Base-by-base conservation (phyloP, 169 alveolate genomes). In the Cryptosporidium xiaoi region DNA sequence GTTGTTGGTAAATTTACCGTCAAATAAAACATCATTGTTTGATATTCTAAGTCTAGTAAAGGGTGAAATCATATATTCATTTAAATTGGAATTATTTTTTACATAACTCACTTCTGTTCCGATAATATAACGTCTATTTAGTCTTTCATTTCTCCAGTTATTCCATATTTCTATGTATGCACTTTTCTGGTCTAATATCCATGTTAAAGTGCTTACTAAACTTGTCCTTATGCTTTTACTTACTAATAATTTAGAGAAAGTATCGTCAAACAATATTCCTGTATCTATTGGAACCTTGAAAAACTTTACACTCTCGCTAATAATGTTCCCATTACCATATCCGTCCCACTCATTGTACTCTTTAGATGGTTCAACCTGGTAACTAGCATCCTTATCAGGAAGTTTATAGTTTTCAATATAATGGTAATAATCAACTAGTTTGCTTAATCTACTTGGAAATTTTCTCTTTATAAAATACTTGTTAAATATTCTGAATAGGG, bases 181-280 rank as follows among this genome's bases (percentile, higher is more conserved):
- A 18, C 20, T 56, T 27, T 16, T 62, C 13, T 77, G 87, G 10
- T 62, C 51, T 62, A 77, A 29, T 48, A 77, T 44, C 87, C 87
- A 77, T 20, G 71, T 62, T 24, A 77, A 77, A 12, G 65, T 27
- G 46, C 34, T 77, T 5, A 60, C 29, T 12, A 77, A 18, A 44
- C 48, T 77, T 2, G n/a, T 15, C 33, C 64, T 56, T 5, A 77
- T 62, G 36, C 48, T 31, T 46, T 62, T 60, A 44, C 71, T 77
- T 29, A 24, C 56, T 36, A 77, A 20, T 4, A 77, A 77, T 6
- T 5, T 27, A 7, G 34, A 24, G 15, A 77, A 40, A 3, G 64
- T 60, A 15, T 77, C 87, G 46, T 62, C 71, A 77, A 77, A 77
- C 24, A 77, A 66, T n/a, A 77, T 15, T 20, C 44, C 64, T 27